A percentile compares a stretch with the other conserved stretches of the same genome.
Evolutionary conservation across 768 basidiomycete species (phyloP).

Genomic region (Boletus reticulatus): DNA sequence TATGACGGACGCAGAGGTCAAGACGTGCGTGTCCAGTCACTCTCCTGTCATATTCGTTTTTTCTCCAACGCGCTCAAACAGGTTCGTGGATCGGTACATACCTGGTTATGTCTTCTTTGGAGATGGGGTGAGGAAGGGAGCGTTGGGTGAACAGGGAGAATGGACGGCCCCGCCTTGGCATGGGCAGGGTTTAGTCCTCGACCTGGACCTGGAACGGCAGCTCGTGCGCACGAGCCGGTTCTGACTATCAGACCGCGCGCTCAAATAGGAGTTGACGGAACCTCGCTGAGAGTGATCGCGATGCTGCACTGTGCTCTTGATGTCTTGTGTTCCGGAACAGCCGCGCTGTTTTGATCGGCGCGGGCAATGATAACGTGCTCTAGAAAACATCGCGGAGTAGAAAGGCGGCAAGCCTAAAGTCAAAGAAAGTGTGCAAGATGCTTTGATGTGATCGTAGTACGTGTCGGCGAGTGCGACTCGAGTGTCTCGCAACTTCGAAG

Average conservation of each 20-base stretch:
- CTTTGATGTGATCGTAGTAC: too few relatives aligned
- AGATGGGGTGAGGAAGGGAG: constrained; percentile 47
- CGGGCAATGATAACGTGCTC: too few relatives aligned
- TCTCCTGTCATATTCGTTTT: not conserved
- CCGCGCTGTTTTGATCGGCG: too few relatives aligned
- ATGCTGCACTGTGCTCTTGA: too few relatives aligned
- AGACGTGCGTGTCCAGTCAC: constrained; percentile 34
- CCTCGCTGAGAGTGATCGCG: too few relatives aligned
- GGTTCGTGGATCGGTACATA: constrained; percentile 91
- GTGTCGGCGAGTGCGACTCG: too few relatives aligned
- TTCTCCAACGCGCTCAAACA: constrained; percentile 26
- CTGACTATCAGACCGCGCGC: constrained; percentile 22
- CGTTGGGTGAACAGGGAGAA: constrained; percentile 19
- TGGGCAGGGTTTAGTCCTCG: constrained; percentile 50
- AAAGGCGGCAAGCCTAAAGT: too few relatives aligned
- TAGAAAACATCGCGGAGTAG: too few relatives aligned
- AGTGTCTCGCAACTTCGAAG: too few relatives aligned
- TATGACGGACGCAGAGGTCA: constrained; percentile 82
- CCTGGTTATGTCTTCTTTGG: constrained; percentile 90
- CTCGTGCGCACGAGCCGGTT: constrained; percentile 42
- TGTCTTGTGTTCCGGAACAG: too few relatives aligned
- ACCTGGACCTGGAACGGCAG: constrained; percentile 53
- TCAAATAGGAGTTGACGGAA: not conserved
- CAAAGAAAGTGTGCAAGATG: too few relatives aligned
- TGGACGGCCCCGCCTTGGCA: constrained; percentile 36